Evolutionary conservation across 805 yeast species (phyloP).

Genomic region (Spathaspora boniae): DNA sequence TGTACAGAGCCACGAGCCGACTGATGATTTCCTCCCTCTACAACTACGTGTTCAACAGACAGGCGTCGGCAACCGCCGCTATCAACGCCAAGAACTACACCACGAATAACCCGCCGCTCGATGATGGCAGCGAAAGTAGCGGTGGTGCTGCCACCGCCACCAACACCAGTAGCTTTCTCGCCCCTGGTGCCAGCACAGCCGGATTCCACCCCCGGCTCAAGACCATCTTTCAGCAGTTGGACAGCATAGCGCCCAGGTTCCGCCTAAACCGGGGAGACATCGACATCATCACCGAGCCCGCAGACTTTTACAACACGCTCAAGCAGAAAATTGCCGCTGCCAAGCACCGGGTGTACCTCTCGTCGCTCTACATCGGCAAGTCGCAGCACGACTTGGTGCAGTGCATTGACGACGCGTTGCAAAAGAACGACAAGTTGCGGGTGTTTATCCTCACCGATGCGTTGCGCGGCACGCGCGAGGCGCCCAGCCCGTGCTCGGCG

Average conservation of each 20-base stretch:
- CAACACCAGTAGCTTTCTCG: too few relatives aligned
- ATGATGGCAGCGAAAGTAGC: too few relatives aligned
- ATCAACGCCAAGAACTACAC: constrained; percentile 15
- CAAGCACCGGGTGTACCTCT: constrained; percentile 65
- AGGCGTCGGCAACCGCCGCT: not conserved
- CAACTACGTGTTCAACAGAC: constrained; percentile 20
- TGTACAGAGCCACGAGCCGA: not conserved
- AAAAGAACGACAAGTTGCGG: constrained; percentile 54
- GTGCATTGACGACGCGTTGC: constrained; percentile 58
- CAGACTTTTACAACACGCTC: constrained; percentile 64
- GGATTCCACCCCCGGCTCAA: constrained; percentile 44
- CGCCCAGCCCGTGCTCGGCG: constrained; percentile 75
- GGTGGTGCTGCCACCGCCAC: too few relatives aligned
- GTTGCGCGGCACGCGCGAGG: constrained; percentile 88
- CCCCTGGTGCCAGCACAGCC: constrained; percentile 9
- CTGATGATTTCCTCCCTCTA: constrained; percentile 25
- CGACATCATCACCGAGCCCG: constrained; percentile 62
- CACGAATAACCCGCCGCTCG: constrained; percentile 26
- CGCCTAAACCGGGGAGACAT: constrained; percentile 54
- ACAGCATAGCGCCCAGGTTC: constrained; percentile 66
- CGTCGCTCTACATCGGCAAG: constrained; percentile 85
- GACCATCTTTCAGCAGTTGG: constrained; percentile 50
- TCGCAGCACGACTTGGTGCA: constrained; percentile 71
- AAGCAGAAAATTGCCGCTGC: constrained; percentile 63
- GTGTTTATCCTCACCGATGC: constrained; percentile 82